A percentile compares a stretch with the other conserved stretches of the same genome.
Evolutionary conservation across 1,284 basidiomycete species (phyloP).

Genomic region (Moesziomyces parantarcticus): DNA sequence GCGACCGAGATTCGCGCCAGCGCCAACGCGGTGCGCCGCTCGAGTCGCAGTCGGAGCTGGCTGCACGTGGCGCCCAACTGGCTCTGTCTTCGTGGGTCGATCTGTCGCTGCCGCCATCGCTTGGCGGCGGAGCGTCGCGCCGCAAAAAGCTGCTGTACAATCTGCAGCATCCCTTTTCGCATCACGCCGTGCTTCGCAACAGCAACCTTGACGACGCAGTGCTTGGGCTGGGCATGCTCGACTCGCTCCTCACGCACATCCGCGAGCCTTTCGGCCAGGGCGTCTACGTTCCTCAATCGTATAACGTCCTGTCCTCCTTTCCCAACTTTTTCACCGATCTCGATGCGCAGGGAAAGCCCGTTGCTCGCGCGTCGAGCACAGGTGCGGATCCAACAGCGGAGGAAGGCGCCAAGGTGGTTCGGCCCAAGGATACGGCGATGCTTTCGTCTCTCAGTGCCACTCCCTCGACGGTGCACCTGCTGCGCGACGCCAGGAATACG

Average conservation of each 20-base stretch:
- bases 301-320: constrained; percentile 47
- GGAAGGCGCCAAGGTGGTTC: not conserved
- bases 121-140: not conserved
- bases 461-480: constrained; percentile 40
- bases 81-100: constrained; percentile 35
- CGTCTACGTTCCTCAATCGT: constrained; percentile 50
- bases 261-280: constrained; percentile 37
- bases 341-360: constrained; percentile 12
- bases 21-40: constrained; percentile 29
- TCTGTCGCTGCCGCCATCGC: constrained; percentile 26
- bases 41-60: constrained; percentile 32
- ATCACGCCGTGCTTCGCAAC: constrained; percentile 33
- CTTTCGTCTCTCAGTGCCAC: constrained; percentile 50
- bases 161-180: constrained; percentile 30
- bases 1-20: constrained; percentile 12
- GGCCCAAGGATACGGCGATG: constrained; percentile 34
- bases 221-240: constrained; percentile 43
- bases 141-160: constrained; percentile 27
- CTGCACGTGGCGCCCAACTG: constrained; percentile 16
- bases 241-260: constrained; percentile 23
- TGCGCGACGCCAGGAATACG: constrained; percentile 39
- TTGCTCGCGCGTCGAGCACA: constrained; percentile 6
- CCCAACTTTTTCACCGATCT: constrained; percentile 50
- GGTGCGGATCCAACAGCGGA: not conserved
- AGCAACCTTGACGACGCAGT: constrained; percentile 18